phyloP scores from a whole-genome alignment of 192 early-diverging fungal genomes.

The Rhizophagus clarus region DNA sequence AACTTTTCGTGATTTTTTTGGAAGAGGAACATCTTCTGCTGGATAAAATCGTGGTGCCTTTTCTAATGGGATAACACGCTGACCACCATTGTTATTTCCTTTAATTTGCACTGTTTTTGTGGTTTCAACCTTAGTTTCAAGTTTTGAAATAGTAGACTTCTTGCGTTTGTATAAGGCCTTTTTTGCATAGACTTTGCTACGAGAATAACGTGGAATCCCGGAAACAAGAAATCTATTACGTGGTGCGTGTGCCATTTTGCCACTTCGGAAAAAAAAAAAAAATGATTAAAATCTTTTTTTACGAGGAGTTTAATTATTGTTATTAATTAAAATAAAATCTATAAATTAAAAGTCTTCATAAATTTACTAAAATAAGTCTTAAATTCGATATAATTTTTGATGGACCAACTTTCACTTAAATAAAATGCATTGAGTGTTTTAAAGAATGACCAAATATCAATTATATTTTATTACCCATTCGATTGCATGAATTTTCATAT shows the following conservation, averaged over 20 bases:
- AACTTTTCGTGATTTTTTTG: slow-evolving; percentile 83
- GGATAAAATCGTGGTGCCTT: slow-evolving; percentile 82
- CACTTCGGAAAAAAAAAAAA: background rate
- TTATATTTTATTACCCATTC: too few species aligned
- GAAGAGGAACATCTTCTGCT: slow-evolving; percentile 78
- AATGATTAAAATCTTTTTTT: too few species aligned
- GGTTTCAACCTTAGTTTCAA: slow-evolving; percentile 51
- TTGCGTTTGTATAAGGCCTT: slow-evolving; percentile 89
- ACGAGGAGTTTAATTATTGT: too few species aligned
- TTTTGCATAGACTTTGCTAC: slow-evolving; percentile 81
- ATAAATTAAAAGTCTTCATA: too few species aligned
- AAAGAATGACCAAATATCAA: too few species aligned
- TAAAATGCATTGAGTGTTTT: too few species aligned
- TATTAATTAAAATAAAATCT: too few species aligned
- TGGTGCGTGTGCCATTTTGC: slow-evolving; percentile 39
- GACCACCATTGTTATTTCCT: slow-evolving; percentile 82
- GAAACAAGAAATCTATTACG: slow-evolving; percentile 84
- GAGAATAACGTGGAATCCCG: slow-evolving; percentile 82
- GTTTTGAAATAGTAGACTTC: slow-evolving; percentile 61
- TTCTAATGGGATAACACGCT: slow-evolving; percentile 66
- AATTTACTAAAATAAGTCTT: background rate
- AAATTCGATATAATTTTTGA: background rate
- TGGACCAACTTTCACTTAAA: too few species aligned
- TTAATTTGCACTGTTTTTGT: slow-evolving; percentile 71
- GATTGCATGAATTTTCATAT: background rate